Percentiles rank a stretch among this genome's conserved stretches.
phyloP scores from a whole-genome alignment of 208 protist species.

The Phytomonas francai region DNA sequence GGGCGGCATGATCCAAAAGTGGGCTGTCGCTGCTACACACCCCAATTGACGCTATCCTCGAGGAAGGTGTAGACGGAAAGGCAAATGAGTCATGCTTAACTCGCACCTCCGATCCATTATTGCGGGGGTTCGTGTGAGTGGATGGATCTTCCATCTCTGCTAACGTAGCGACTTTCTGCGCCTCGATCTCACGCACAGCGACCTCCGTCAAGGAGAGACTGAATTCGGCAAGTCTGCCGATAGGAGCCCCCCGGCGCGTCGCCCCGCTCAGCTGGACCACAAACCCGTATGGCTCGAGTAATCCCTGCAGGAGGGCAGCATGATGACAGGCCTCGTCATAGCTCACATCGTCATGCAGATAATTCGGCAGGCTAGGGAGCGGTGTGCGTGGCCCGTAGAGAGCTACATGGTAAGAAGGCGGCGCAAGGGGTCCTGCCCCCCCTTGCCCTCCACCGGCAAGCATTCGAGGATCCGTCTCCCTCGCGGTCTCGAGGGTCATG shows the following conservation, averaged over 20 bases:
- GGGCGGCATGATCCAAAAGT: not conserved
- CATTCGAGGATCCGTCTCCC: not conserved
- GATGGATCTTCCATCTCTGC: not conserved
- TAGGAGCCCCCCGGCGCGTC: constrained; percentile 43
- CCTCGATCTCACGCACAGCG: constrained; percentile 19
- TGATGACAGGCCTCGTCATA: constrained; percentile 58
- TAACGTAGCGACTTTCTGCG: not conserved
- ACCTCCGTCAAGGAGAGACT: constrained; percentile 29
- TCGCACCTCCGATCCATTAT: not conserved
- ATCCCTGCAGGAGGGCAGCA: constrained; percentile 15
- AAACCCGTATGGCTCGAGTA: constrained; percentile 37
- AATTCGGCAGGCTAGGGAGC: constrained; percentile 13
- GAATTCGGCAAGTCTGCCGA: constrained; percentile 19
- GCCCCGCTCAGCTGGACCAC: constrained; percentile 32
- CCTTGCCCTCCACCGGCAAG: not conserved
- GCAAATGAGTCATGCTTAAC: not conserved
- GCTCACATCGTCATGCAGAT: constrained; percentile 27
- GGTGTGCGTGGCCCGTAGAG: constrained; percentile 26
- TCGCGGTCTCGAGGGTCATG: not conserved
- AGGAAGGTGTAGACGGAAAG: not conserved
- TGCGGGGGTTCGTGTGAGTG: not conserved
- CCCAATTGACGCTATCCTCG: not conserved
- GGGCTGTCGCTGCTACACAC: not conserved
- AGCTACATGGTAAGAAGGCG: constrained; percentile 18
- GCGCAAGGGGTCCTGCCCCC: not conserved